A percentile compares a stretch with the other conserved stretches of the same genome.
Conservation (phyloP, 2,329 filamentous ascomycete species). For the Esteya vermicola region DNA sequence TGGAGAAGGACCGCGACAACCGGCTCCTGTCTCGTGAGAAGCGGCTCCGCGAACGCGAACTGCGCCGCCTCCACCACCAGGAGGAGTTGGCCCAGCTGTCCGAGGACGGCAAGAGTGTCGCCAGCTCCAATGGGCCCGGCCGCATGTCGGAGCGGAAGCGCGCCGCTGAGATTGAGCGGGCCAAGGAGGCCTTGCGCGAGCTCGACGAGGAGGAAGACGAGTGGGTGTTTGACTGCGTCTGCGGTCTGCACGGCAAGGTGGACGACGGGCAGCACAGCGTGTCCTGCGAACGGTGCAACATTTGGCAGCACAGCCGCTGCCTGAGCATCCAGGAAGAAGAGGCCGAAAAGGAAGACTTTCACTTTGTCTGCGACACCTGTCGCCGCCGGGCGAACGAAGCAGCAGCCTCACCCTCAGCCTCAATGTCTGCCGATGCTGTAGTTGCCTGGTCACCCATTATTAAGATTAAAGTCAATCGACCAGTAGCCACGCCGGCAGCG, state of each 20-base stretch:
- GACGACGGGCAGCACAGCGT: conserved; percentile 92
- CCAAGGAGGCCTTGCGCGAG: conserved; percentile 59
- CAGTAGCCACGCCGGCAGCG: conserved; percentile 9
- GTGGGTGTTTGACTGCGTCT: conserved; percentile 93
- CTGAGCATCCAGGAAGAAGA: conserved; percentile 65
- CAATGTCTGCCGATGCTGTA: too few species aligned
- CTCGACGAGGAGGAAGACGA: conserved; percentile 56
- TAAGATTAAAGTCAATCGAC: conserved; percentile 35
- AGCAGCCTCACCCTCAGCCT: too few species aligned
- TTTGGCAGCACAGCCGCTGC: conserved; percentile 96
- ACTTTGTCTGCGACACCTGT: conserved; percentile 73
- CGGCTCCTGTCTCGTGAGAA: conserved; percentile 75
- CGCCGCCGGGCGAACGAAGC: conserved; percentile 42
- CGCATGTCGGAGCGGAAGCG: conserved; percentile 66
- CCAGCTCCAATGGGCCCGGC: conserved; percentile 28
- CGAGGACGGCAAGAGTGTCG: conserved; percentile 53
- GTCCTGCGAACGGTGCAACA: conserved; percentile 82
- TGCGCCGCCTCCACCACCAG: conserved; percentile 69
- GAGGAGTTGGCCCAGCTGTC: conserved; percentile 70
- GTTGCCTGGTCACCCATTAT: conserved; percentile 27
- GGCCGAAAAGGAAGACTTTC: conserved; percentile 74
- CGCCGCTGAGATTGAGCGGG: conserved; percentile 70
- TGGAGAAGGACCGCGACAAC: conserved; percentile 62
- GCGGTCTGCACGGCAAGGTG: conserved; percentile 79
- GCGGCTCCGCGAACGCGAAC: conserved; percentile 72